Evolutionary conservation across 257 asterid genomes (phyloP), one percentile per base, ranked within the genome.

Genomic region (Solanum rostratum): DNA sequence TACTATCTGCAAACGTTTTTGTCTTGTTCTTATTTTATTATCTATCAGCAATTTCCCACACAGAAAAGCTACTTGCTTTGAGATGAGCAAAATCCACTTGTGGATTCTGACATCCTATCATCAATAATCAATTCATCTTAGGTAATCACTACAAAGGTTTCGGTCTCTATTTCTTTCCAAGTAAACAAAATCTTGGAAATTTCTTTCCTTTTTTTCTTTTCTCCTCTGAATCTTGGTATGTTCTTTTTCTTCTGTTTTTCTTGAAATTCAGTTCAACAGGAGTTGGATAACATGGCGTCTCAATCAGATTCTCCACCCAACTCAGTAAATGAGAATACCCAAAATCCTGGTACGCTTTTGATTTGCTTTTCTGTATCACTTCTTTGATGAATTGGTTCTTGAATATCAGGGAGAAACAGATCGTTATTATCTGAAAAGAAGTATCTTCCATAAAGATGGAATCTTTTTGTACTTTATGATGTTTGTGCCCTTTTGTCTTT

Each of bases 301-400:
- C 89, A 89, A 80, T 83, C 93, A 22, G 97, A 93, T 83, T 86
- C 91, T 80, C 92, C 93, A 76, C 91, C 94, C 50, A 89, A 79
- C 85, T 86, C 92, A n/a, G 6, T 80, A 4, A 92, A 81, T n/a
- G 89, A 80, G 70, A 93, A 87, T 20, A 86, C 92, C 82, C 91
- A 70, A 70, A 88, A 82, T 63, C 87, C 94, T 91, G 95, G 98
- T 94, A 84, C 84, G n/a, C 2, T 82, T 86, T 20, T 46, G 3
- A n/a, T 24, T 11, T n/a, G 14, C 16, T 1, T 37, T 71, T 37
- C 11, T 81, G 78, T 39, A 16, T 79, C 45, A 24, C 50, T 41
- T 84, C 57, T 80, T 52, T 37, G 55, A 79, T 79, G 53, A 50
- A 83, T 41, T 71, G 54, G 20, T 43, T 43, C 54, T 43, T 71